Conservation (phyloP, 345 rosid species). For the Anacardium occidentale region DNA sequence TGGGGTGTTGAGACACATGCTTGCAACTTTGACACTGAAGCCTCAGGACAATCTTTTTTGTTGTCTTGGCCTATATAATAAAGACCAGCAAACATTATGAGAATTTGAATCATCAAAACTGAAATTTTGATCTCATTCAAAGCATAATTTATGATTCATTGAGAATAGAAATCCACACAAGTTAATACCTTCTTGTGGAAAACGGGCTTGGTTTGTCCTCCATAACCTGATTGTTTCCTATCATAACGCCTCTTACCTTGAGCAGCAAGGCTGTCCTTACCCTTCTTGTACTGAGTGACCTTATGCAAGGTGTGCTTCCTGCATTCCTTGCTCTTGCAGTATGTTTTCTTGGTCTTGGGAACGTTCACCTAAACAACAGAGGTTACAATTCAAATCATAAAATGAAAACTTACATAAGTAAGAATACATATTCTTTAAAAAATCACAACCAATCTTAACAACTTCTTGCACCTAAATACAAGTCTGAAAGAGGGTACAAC, state of each 20-base stretch:
- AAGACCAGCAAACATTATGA: neutral
- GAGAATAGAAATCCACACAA: neutral
- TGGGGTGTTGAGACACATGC: conserved; percentile 70
- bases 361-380: conserved; percentile 56
- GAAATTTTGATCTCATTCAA: neutral
- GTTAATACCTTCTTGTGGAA: conserved; percentile 72
- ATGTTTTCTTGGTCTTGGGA: conserved; percentile 83
- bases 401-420: neutral
- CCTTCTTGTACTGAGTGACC: conserved; percentile 83
- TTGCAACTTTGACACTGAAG: conserved; percentile 80
- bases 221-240: conserved; percentile 80
- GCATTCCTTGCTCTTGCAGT: conserved; percentile 80
- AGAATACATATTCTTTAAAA: neutral
- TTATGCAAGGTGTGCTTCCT: conserved; percentile 78
- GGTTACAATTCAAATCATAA: neutral
- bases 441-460: neutral
- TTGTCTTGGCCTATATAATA: conserved; percentile 60
- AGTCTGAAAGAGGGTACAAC: too few species aligned
- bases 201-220: conserved; percentile 86
- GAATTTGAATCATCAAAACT: neutral
- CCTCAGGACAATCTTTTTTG: conserved; percentile 89
- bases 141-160: neutral
- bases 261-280: conserved; percentile 81
- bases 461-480: neutral
- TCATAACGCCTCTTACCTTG: conserved; percentile 84